These are phyloP conservation scores for Globisporangium iwayamae DNA, from an alignment of 352 stramenopile species.

Conservation along the genomic window DNA sequence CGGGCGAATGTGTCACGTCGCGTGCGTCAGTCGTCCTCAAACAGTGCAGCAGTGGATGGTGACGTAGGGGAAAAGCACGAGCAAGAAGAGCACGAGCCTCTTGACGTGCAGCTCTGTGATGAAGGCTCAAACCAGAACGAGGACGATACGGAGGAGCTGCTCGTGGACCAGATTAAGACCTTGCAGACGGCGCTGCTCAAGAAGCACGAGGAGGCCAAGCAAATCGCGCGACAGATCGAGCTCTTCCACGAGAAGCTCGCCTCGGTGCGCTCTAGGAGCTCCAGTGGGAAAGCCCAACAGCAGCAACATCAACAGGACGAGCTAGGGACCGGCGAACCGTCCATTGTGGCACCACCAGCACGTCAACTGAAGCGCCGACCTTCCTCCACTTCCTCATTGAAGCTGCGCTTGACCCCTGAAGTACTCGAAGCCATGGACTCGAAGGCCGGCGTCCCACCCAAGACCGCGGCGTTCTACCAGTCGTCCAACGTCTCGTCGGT, in stretches of 20 bases:
- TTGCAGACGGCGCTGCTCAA: constrained; percentile 60
- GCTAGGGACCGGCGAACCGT: neutral
- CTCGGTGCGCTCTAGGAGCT: constrained; percentile 25
- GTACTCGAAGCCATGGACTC: constrained; percentile 55
- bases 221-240: constrained; percentile 56
- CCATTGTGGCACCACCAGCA: constrained; percentile 10
- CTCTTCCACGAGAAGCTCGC: constrained; percentile 49
- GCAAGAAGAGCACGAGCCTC: constrained; percentile 9
- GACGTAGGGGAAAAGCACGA: constrained; percentile 11
- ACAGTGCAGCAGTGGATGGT: neutral
- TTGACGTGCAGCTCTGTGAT: constrained; percentile 14
- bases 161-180: constrained; percentile 63
- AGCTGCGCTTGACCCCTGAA: constrained; percentile 52
- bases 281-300: neutral
- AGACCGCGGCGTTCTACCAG: constrained; percentile 40
- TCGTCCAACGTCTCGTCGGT: constrained; percentile 67
- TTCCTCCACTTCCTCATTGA: constrained; percentile 18
- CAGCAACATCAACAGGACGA: neutral
- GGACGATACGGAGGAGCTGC: constrained; percentile 52
- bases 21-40: neutral
- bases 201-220: constrained; percentile 79
- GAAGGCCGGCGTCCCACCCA: constrained; percentile 44
- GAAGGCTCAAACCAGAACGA: constrained; percentile 57
- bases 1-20: neutral
- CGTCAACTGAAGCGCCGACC: constrained; percentile 4